Evolutionary conservation across 345 rosid genomes (phyloP), one percentile per base, ranked within the genome.

Genomic region (Euphorbia tirucalli): DNA sequence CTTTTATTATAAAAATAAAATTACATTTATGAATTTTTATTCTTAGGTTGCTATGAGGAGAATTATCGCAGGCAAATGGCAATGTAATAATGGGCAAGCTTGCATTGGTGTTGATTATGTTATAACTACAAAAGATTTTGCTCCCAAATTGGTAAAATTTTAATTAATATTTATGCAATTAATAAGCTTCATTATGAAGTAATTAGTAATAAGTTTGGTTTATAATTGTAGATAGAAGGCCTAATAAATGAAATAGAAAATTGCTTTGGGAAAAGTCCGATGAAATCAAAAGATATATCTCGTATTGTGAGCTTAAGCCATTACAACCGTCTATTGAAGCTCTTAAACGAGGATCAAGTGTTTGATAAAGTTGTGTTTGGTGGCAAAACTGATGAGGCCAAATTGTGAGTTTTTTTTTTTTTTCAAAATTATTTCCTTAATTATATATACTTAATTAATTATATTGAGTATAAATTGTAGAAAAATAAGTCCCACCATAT

Each of bases 31-130:
- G 16, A 49, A 15, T 0, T 11, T 49, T 49, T 3, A 14, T 49
- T 4, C 0, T 7, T 22, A 86, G 90, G 90, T 83, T 46, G 62
- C 84, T 31, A 81, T 39, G 11, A 82, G 84, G 81, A 83, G 90
- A 72, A 82, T 86, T 19, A 50, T 86, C 60, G 83, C 86, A 0
- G 88, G 88, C 16, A 86, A 86, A 64, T 84, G 90, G 90, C 82
- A 49, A 48, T 68, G 69, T 74, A 86, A 81, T 66, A 77, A 65
- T n/a, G 90, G 86, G 4, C 90, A 84, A 79, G 81, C 82, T 59
- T 86, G 90, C 72, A 81, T 86, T 43, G 79, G 80, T 10, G 77
- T 84, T 61, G 90, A 86, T 73, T 78, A 84, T 65, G n/a, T 84
- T 56, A 81, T 86, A 60, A 86, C 85, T 1, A 83, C 85, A 10